Percentiles rank a stretch among this genome's conserved stretches.
Conservation (phyloP, 192 early-diverging fungal genomes). For the Pilaira anomala region DNA sequence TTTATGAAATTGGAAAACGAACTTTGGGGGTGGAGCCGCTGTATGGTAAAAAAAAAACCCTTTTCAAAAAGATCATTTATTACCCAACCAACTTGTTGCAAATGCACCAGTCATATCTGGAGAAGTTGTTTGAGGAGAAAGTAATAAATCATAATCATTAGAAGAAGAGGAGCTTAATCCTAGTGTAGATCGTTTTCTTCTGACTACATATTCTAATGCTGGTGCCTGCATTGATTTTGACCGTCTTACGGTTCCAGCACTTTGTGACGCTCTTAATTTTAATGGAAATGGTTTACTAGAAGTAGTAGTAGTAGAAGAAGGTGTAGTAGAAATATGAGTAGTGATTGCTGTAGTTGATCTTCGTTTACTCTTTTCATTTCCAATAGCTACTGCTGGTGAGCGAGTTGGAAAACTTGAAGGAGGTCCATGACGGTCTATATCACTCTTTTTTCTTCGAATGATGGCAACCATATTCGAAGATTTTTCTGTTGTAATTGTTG, state of each 20-base stretch:
- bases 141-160: not conserved
- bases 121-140: not conserved
- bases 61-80: conserved; percentile 17
- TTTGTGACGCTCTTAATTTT: not conserved
- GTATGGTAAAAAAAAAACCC: too few species aligned
- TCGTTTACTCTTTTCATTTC: not conserved
- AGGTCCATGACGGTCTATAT: conserved; percentile 13
- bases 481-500: not conserved
- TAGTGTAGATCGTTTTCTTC: conserved; percentile 3
- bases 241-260: conserved; percentile 3
- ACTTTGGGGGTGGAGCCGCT: too few species aligned
- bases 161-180: not conserved
- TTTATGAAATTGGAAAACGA: too few species aligned
- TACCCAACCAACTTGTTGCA: conserved; percentile 19
- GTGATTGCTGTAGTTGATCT: not conserved
- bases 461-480: not conserved
- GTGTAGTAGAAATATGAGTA: not conserved
- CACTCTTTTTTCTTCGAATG: conserved; percentile 12
- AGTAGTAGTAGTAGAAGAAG: not conserved
- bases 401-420: conserved; percentile 9
- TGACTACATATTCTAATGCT: conserved; percentile 13
- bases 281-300: not conserved
- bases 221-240: conserved; percentile 4
- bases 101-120: conserved; percentile 9
- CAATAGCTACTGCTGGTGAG: not conserved